Percentiles rank a stretch among this genome's conserved stretches.
These are phyloP conservation scores for Huntiella bhutanensis DNA, from an alignment of 2,329 filamentous ascomycete genomes.

Conservation along the genomic window DNA sequence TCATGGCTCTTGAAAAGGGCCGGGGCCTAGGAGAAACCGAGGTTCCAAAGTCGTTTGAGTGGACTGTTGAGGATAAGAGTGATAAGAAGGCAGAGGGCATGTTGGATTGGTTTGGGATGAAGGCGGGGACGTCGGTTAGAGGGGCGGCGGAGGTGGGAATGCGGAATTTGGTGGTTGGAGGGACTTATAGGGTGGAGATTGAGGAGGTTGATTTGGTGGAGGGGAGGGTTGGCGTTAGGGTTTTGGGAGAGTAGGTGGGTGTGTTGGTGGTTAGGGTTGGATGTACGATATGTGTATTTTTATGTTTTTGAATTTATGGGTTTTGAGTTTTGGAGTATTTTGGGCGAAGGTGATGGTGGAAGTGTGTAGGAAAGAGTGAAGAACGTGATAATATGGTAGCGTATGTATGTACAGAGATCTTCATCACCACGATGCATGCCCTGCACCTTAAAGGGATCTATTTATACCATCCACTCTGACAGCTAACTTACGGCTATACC, in stretches of 20 bases:
- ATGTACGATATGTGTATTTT: neutral
- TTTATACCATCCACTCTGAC: too few relatives aligned
- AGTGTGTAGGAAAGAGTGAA: too few relatives aligned
- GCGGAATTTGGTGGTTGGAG: constrained; percentile 28
- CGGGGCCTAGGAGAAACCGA: constrained; percentile 34
- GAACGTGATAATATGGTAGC: too few relatives aligned
- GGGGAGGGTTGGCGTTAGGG: constrained; percentile 27
- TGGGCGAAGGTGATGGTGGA: too few relatives aligned
- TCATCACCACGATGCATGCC: too few relatives aligned
- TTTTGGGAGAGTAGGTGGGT: constrained; percentile 16
- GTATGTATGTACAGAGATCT: too few relatives aligned
- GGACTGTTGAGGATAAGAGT: constrained; percentile 25
- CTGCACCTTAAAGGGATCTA: too few relatives aligned
- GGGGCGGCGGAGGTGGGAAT: constrained; percentile 18
- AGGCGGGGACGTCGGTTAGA: constrained; percentile 22
- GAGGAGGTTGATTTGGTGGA: constrained; percentile 32
- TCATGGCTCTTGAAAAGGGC: constrained; percentile 40
- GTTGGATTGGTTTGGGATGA: constrained; percentile 30
- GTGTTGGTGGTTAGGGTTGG: neutral
- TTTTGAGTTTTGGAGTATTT: too few relatives aligned
- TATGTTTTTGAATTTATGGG: neutral
- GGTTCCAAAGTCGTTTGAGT: constrained; percentile 29
- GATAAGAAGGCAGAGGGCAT: constrained; percentile 21
- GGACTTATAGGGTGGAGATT: constrained; percentile 37
- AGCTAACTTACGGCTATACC: too few relatives aligned